phyloP scores from a whole-genome alignment of 108 stramenopile genomes.

The Cyclotella atomus region DNA sequence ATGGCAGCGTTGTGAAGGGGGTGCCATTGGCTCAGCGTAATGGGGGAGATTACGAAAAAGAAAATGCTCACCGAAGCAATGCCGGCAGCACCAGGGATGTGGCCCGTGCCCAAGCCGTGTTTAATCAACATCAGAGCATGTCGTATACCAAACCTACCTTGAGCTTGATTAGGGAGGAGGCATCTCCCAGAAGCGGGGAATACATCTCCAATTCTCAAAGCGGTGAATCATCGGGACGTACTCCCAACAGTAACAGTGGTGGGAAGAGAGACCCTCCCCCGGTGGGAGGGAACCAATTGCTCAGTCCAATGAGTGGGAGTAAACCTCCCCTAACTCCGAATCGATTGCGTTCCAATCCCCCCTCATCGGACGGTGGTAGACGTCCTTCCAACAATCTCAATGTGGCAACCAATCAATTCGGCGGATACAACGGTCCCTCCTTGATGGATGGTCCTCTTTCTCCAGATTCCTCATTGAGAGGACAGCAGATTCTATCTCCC shows the following conservation, averaged over 20 bases:
- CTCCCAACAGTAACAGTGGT: not conserved
- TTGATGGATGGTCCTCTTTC: conserved; percentile 8
- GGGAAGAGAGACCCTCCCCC: not conserved
- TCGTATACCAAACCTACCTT: conserved; percentile 23
- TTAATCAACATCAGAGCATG: conserved; percentile 16
- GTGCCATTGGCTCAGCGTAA: not conserved
- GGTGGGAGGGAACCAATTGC: not conserved
- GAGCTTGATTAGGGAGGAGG: conserved; percentile 29
- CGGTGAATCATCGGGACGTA: not conserved
- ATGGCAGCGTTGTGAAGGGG: not conserved
- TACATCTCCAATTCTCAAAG: not conserved
- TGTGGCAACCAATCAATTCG: not conserved
- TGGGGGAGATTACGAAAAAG: conserved; percentile 21
- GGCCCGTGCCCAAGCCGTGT: not conserved
- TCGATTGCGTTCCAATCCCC: conserved; percentile 10
- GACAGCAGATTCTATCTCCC: conserved; percentile 14
- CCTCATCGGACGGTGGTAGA: too few species aligned
- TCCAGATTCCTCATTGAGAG: conserved; percentile 19
- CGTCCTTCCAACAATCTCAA: not conserved
- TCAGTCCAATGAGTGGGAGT: conserved; percentile 41
- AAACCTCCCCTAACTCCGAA: conserved; percentile 44
- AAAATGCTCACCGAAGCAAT: conserved; percentile 6
- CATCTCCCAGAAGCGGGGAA: conserved; percentile 9
- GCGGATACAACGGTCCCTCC: conserved; percentile 1
- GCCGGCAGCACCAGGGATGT: not conserved